Base-by-base conservation (phyloP, 2,329 filamentous ascomycete species). In the Tolypocladium capitatum region DNA sequence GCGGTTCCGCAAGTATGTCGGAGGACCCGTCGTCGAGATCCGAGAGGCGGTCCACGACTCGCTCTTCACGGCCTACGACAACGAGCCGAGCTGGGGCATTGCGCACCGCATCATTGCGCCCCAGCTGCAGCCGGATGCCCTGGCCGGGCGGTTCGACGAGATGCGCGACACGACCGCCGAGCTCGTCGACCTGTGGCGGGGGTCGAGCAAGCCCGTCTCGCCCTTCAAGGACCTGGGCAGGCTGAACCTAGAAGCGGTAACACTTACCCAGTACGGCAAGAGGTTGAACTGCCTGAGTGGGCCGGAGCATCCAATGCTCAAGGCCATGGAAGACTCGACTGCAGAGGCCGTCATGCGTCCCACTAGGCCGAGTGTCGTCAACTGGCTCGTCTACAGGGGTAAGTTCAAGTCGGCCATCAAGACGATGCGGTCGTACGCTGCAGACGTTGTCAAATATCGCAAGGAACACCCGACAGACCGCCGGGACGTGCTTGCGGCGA, bases 401-500 rank as follows among this genome's bases (percentile, higher is more conserved):
- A 79, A 77, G 56, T 78, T 78, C 56, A 73, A 74, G 48, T 65
- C 63, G 1, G 67, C 76, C 31, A 80, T 73, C 48, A 69, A 69
- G 16, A 58, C 67, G 1, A 72, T 83, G 67, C 74, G 80, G 5
- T 60, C 66, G 10, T 82, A 72, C 40, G 78, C 71, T 2, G 66
- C 68, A 5, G 74, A 80, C 0, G 58, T 84, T n/a, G 72, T 85
- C 30, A 60, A 73, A n/a, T 58, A 73, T 45, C 74, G 81, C 33
- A 71, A 71, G 51, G 62, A 68, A 2, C 70, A 78, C 52, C 74
- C 76, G 0, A 70, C 69, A 0, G 69, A 74, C 13, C 72, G 74
- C n/a, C 71, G 75, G 43, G 82, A 86, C 55, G 54, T 84, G 28
- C 69, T 86, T 9, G 69, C 79, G 45, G 72, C 74, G 3, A 68